Evolutionary conservation across 129 eudicot genomes (phyloP).

Genomic region (Flaveria robusta): DNA sequence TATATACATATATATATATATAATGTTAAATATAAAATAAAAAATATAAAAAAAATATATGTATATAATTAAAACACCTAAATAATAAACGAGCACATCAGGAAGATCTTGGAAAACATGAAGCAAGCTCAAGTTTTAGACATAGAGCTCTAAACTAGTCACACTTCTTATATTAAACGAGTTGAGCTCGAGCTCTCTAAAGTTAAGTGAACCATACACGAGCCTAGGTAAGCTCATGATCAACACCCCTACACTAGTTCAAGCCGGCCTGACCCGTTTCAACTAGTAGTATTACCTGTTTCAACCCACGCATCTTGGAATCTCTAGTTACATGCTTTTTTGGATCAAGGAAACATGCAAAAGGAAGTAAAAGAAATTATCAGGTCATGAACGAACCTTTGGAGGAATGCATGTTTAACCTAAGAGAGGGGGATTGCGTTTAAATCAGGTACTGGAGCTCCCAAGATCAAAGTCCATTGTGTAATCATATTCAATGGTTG

Average conservation of each 20-base stretch:
- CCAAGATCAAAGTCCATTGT: conserved; percentile 97
- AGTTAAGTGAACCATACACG: too few species aligned
- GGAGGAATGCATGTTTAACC: background rate
- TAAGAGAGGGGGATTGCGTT: conserved; percentile 29
- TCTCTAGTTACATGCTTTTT: background rate
- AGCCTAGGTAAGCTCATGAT: too few species aligned
- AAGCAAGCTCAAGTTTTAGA: too few species aligned
- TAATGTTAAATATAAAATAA: too few species aligned
- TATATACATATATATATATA: too few species aligned
- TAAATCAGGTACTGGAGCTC: conserved; percentile 66
- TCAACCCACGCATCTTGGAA: background rate
- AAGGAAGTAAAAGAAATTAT: background rate
- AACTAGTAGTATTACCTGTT: background rate
- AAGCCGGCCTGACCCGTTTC: background rate
- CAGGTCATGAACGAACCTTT: conserved; percentile 14
- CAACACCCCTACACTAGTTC: background rate
- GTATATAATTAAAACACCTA: too few species aligned
- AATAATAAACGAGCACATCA: too few species aligned
- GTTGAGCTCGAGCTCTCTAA: too few species aligned
- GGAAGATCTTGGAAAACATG: too few species aligned
- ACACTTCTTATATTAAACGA: too few species aligned
- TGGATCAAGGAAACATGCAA: background rate
- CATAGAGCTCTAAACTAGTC: too few species aligned
- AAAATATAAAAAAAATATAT: too few species aligned
- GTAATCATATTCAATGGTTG: conserved; percentile 95